Evolutionary conservation across 345 rosid species (phyloP).

Genomic region (Ceriops tagal): DNA sequence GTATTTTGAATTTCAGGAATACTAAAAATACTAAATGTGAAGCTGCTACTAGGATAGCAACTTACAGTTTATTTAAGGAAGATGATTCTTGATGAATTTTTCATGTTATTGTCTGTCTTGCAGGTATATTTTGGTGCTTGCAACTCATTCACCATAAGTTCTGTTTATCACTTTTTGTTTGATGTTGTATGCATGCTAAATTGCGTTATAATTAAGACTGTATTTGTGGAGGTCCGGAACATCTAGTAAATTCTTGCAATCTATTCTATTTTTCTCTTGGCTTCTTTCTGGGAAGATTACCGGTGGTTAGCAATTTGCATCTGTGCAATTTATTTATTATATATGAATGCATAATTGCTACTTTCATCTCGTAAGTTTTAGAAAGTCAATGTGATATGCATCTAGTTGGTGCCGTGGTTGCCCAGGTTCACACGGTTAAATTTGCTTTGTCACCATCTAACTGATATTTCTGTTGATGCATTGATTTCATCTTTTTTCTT

Average conservation of each 20-base stretch:
- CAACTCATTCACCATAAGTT: neutral
- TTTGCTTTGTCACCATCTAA: neutral
- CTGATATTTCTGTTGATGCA: neutral
- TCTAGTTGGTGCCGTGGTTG: too few relatives aligned
- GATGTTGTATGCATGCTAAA: neutral
- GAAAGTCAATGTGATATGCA: too few relatives aligned
- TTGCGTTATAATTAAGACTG: neutral
- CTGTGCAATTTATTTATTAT: neutral
- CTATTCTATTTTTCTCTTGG: neutral
- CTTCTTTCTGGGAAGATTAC: neutral
- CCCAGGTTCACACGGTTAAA: too few relatives aligned
- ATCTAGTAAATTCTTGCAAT: too few relatives aligned
- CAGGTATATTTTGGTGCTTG: neutral
- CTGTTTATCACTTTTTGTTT: neutral
- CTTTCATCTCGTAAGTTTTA: neutral
- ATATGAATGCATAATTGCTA: neutral
- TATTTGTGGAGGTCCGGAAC: too few relatives aligned
- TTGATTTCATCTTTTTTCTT: neutral
- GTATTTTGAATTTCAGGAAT: neutral
- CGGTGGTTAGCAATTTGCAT: neutral
- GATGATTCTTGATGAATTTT: neutral
- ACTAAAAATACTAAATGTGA: neutral
- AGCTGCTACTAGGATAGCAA: neutral
- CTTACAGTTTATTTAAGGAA: neutral
- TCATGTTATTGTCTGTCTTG: neutral